Evolutionary conservation across 768 basidiomycete species (phyloP).

Genomic region (Pisolithus microcarpus): DNA sequence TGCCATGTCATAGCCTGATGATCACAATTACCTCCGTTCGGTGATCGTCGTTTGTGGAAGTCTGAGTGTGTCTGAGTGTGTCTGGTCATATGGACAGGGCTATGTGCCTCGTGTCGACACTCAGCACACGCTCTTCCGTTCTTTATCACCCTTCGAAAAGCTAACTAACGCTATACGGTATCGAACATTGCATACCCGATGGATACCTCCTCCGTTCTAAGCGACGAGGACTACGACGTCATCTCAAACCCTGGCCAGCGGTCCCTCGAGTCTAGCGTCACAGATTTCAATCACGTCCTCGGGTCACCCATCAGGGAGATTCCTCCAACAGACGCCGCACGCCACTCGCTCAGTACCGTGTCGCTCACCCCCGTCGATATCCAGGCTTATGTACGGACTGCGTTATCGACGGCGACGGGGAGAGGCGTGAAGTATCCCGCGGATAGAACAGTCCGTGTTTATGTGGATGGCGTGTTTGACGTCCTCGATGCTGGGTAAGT

Average conservation of each 20-base stretch:
- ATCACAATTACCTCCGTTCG: no score
- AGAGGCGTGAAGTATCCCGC: slow-evolving; percentile 20
- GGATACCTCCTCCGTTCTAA: slow-evolving; percentile 38
- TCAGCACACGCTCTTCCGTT: neutral
- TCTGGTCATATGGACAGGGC: no score
- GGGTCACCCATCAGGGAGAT: slow-evolving; percentile 36
- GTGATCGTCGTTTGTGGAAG: no score
- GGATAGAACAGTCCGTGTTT: slow-evolving; percentile 59
- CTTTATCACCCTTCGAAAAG: neutral
- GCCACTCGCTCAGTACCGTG: slow-evolving; percentile 45
- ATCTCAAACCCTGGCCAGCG: slow-evolving; percentile 57
- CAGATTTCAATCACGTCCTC: slow-evolving; percentile 37
- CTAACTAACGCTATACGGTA: neutral
- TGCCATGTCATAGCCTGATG: no score
- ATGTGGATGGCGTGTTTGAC: slow-evolving; percentile 77
- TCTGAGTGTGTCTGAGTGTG: neutral
- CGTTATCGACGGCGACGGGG: slow-evolving; percentile 30
- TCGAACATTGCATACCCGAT: slow-evolving; percentile 7
- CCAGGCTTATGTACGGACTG: slow-evolving; percentile 55
- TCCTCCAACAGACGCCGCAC: slow-evolving; percentile 43
- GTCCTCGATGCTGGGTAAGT: slow-evolving; percentile 49
- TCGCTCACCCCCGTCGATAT: slow-evolving; percentile 59
- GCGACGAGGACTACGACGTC: slow-evolving; percentile 74
- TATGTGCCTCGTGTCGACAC: slow-evolving; percentile 8
- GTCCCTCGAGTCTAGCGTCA: slow-evolving; percentile 54